Conservation (phyloP, 2,329 filamentous ascomycete genomes). For the Mollisia scopiformis region DNA sequence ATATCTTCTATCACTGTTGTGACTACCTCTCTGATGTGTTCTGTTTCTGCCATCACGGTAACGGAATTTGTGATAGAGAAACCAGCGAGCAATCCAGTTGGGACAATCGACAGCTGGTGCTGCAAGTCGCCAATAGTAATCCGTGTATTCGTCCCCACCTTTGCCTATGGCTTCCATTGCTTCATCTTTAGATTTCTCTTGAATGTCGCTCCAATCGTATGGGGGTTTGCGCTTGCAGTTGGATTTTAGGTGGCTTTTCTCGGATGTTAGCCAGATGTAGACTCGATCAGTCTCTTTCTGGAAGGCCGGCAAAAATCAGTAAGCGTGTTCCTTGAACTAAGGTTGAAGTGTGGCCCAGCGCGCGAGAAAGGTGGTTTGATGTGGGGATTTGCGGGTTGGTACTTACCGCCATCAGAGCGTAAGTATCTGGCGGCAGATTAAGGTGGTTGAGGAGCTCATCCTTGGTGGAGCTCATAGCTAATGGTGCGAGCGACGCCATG, state of each 20-base stretch:
- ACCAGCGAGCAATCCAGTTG: slow-evolving; percentile 39
- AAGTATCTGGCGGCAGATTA: slow-evolving; percentile 30
- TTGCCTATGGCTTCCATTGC: slow-evolving; percentile 32
- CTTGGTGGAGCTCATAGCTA: slow-evolving; percentile 38
- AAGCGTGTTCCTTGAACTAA: slow-evolving; percentile 18
- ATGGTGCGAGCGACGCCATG: slow-evolving; percentile 25
- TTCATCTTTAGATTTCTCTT: slow-evolving; percentile 36
- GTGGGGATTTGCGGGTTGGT: not conserved
- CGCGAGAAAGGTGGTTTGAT: not conserved
- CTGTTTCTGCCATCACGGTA: slow-evolving; percentile 38
- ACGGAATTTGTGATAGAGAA: slow-evolving; percentile 39
- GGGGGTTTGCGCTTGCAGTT: slow-evolving; percentile 35
- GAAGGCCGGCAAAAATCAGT: slow-evolving; percentile 19
- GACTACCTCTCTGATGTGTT: slow-evolving; percentile 16
- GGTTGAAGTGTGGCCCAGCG: not conserved
- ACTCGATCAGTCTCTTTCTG: slow-evolving; percentile 37
- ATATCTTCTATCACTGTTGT: not conserved
- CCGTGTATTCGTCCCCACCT: slow-evolving; percentile 27
- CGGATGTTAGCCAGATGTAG: slow-evolving; percentile 35
- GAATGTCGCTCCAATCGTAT: slow-evolving; percentile 39
- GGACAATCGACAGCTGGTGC: slow-evolving; percentile 24
- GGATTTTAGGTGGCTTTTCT: slow-evolving; percentile 33
- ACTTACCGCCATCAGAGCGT: slow-evolving; percentile 36
- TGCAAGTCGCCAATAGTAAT: slow-evolving; percentile 35
- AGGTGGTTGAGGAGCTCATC: slow-evolving; percentile 35